Base-by-base conservation (phyloP, 1,284 basidiomycete species). In the Xerocomus tenax region DNA sequence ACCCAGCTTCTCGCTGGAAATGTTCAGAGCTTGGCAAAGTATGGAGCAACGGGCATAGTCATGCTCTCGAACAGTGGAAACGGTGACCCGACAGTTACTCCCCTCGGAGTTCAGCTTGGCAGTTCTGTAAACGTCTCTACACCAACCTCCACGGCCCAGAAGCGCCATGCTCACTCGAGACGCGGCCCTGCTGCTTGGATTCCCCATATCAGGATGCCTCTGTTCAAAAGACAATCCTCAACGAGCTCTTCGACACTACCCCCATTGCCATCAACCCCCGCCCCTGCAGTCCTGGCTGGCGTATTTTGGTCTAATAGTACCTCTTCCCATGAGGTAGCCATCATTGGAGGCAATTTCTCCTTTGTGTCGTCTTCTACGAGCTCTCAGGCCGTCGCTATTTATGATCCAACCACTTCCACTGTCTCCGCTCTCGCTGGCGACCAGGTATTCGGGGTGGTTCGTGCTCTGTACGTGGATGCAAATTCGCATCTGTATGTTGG, bases 321-420 rank as follows among this genome's bases (percentile, higher is more conserved):
- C 1, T 79, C 80, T 5, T 75, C 75, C 3, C 71, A 73, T 39
- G 76, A 87, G 54, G 69, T 91, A 41, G 82, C 80, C 34, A 80
- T 97, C 56, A 73, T 98, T 45, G 94, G 92, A 34, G 94, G 94
- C 43, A 93, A 95, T 68, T 97, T 96, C 64, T 81, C 84, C 3
- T 86, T 84, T 3, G 64, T 69, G 10, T 62, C 71, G 15, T 72
- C 73, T 8, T 69, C 75, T 1, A 60, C 69, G 8, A 66, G 61
- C n/a, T 70, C 76, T 7, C 71, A 74, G 54, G 84, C 78, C 44
- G 65, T 98, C 29, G 91, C 81, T 0, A 71, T 93, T 42, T 96
- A 95, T 65, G 75, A 91, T 63, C 68, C 78, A 8, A 60, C 69
- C 8, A 67, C 74, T 1, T 71, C 70, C 1, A 68, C 69, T 6